Evolutionary conservation across 345 rosid species (phyloP).

Genomic region (Salix brachista): DNA sequence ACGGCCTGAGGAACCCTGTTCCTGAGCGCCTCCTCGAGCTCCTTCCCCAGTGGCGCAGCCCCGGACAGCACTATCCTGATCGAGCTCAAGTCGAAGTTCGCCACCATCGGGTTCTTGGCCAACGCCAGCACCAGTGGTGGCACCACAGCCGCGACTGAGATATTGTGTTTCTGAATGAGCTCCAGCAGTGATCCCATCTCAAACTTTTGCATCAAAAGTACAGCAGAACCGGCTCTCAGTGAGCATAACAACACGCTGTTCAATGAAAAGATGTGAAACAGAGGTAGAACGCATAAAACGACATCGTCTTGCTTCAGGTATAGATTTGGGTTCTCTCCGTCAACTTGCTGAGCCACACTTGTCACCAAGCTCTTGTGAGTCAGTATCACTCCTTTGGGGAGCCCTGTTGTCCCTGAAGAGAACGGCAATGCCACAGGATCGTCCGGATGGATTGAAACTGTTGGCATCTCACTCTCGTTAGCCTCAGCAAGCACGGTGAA

Average conservation of each 20-base stretch:
- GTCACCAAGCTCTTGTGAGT: slow-evolving; percentile 79
- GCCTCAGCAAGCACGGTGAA: slow-evolving; percentile 47
- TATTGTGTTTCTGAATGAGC: slow-evolving; percentile 62
- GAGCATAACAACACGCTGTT: slow-evolving; percentile 71
- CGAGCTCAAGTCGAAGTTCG: slow-evolving; percentile 58
- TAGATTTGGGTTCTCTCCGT: slow-evolving; percentile 85
- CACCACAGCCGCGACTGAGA: slow-evolving; percentile 76
- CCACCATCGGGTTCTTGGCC: slow-evolving; percentile 71
- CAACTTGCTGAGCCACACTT: slow-evolving; percentile 93
- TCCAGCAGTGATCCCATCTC: slow-evolving; percentile 69
- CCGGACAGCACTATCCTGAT: slow-evolving; percentile 79
- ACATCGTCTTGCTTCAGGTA: slow-evolving; percentile 54
- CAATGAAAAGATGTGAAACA: slow-evolving; percentile 79
- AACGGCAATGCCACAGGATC: slow-evolving; percentile 76
- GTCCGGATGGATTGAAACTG: slow-evolving; percentile 36
- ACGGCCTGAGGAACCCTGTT: slow-evolving; percentile 66
- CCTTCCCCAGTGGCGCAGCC: slow-evolving; percentile 93
- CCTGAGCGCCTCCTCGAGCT: slow-evolving; percentile 69
- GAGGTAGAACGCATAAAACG: slow-evolving; percentile 72
- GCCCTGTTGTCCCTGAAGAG: slow-evolving; percentile 90
- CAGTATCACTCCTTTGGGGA: slow-evolving; percentile 82
- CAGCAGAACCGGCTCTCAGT: slow-evolving; percentile 66
- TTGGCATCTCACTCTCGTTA: slow-evolving; percentile 30
- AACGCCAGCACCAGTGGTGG: slow-evolving; percentile 83
- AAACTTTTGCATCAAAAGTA: slow-evolving; percentile 82